phyloP scores from a whole-genome alignment of 1,284 basidiomycete species.

The Cerrena zonata region DNA sequence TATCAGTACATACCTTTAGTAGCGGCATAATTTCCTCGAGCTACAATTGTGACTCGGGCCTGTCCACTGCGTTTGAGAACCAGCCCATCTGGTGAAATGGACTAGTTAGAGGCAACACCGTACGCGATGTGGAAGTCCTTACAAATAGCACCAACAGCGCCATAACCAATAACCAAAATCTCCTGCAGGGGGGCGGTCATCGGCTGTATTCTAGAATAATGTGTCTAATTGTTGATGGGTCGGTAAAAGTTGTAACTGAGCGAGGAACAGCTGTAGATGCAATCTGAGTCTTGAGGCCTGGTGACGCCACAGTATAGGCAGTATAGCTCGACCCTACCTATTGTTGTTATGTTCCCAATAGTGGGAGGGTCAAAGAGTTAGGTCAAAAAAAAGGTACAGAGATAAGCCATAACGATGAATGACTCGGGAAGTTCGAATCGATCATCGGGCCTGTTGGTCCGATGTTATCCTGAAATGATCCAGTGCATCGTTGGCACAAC shows the following conservation, averaged over 20 bases:
- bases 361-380: too few species aligned
- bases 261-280: not conserved
- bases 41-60: constrained; percentile 68
- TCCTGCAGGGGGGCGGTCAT: constrained; percentile 29
- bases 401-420: too few species aligned
- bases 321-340: not conserved
- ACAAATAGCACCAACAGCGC: constrained; percentile 57
- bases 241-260: not conserved
- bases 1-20: constrained; percentile 40
- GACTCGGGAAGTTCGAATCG: too few species aligned
- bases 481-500: too few species aligned
- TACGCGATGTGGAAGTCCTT: constrained; percentile 19
- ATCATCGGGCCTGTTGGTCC: too few species aligned
- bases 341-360: not conserved
- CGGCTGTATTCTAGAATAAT: not conserved
- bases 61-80: constrained; percentile 57
- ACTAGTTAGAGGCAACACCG: not conserved
- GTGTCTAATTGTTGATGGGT: not conserved
- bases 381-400: too few species aligned
- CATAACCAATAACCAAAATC: constrained; percentile 51
- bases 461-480: too few species aligned
- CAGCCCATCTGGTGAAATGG: constrained; percentile 45
- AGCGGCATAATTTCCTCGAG: constrained; percentile 64
- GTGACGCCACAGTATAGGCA: not conserved
- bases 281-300: not conserved